Percentiles rank a stretch among this genome's conserved stretches.
These are phyloP conservation scores for Poterioochromonas sp. DNA, from an alignment of 352 stramenopile genomes.

Conservation along the genomic window DNA sequence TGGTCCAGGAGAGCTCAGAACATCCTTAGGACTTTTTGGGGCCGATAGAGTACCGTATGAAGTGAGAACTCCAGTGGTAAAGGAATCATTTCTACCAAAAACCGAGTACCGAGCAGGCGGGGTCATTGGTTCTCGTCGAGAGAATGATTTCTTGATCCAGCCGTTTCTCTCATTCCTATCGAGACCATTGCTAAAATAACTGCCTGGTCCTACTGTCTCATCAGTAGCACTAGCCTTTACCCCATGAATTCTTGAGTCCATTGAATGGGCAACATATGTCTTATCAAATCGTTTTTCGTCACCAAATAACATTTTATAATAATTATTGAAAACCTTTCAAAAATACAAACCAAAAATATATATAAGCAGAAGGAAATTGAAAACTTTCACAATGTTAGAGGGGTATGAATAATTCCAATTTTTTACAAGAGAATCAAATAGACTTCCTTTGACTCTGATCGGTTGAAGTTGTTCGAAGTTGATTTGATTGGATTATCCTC, in stretches of 20 bases:
- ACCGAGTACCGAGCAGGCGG: neutral
- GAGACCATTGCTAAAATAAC: neutral
- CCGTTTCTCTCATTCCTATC: neutral
- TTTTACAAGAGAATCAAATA: no score
- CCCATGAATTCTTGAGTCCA: neutral
- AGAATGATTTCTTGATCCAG: neutral
- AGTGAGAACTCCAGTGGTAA: neutral
- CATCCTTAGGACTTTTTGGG: neutral
- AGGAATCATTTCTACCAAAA: neutral
- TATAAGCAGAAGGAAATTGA: no score
- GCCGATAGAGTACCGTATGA: neutral
- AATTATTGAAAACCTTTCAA: no score
- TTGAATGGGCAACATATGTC: neutral
- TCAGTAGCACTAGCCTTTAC: neutral
- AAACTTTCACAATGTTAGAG: no score
- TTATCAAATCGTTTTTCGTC: slow-evolving; percentile 17
- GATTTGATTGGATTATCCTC: no score
- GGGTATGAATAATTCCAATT: no score
- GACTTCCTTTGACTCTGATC: no score
- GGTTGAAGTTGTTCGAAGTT: no score
- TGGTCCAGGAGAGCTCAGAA: neutral
- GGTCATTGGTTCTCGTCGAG: neutral
- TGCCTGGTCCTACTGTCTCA: neutral
- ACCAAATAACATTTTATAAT: slow-evolving; percentile 21
- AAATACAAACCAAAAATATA: no score